Evolutionary conservation across 768 basidiomycete species (phyloP).

Genomic region (Lepiota brunneoincarnata): DNA sequence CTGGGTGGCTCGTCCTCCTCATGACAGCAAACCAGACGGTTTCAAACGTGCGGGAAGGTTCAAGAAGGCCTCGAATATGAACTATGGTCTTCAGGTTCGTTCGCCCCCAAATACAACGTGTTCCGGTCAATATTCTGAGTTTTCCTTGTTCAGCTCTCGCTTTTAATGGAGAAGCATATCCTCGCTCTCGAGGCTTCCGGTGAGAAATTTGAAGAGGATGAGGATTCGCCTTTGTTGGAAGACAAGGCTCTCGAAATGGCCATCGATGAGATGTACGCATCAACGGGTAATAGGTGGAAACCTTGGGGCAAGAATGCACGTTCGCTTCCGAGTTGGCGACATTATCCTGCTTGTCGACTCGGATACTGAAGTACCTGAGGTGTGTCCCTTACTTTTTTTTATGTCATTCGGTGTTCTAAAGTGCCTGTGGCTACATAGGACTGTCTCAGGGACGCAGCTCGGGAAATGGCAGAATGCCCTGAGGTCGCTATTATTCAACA

Average conservation of each 20-base stretch:
- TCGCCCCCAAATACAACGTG: neutral
- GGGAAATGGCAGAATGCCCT: conserved; percentile 78
- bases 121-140: neutral
- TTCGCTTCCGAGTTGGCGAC: conserved; percentile 73
- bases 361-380: conserved; percentile 76
- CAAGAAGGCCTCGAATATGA: conserved; percentile 93
- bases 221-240: conserved; percentile 50
- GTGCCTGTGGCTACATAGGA: conserved; percentile 45
- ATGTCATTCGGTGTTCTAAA: neutral
- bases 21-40: conserved; percentile 57
- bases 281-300: conserved; percentile 55
- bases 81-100: conserved; percentile 56
- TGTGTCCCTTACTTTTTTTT: conserved; percentile 16
- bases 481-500: conserved; percentile 90
- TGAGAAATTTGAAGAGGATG: conserved; percentile 31
- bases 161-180: conserved; percentile 58
- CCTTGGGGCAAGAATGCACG: conserved; percentile 79
- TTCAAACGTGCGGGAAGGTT: conserved; percentile 84
- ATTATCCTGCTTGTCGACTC: conserved; percentile 82
- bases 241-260: conserved; percentile 73
- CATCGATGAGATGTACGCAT: conserved; percentile 67
- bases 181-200: conserved; percentile 41
- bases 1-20: conserved; percentile 80
- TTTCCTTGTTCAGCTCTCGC: conserved; percentile 45
- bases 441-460: conserved; percentile 86